These are phyloP conservation scores for Cordyceps militaris DNA, from an alignment of 2,329 filamentous ascomycete species.

Conservation along the genomic window DNA sequence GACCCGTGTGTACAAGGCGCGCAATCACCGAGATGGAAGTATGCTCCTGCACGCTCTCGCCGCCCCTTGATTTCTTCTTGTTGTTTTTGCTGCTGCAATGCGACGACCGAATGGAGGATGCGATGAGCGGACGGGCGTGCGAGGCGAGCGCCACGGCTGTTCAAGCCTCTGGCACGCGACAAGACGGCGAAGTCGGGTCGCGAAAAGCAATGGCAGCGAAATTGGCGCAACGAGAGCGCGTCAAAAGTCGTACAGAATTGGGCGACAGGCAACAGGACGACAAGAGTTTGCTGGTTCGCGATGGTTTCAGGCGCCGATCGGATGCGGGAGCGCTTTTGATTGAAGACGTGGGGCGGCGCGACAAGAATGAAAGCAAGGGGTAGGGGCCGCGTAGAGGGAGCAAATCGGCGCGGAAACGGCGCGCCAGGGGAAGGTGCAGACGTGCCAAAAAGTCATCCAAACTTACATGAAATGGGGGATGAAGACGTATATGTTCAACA, in stretches of 20 bases:
- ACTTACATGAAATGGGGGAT: constrained; percentile 1
- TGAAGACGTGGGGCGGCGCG: constrained; percentile 11
- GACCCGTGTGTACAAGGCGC: background rate
- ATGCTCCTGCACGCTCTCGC: background rate
- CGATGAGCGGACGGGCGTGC: background rate
- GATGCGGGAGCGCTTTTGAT: constrained; percentile 1
- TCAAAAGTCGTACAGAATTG: background rate
- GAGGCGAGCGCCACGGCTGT: background rate
- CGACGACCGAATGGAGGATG: background rate
- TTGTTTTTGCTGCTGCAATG: background rate
- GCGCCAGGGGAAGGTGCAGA: background rate
- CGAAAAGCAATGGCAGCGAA: background rate
- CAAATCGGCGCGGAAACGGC: background rate
- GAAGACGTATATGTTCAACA: background rate
- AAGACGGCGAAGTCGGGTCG: background rate
- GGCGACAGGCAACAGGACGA: background rate
- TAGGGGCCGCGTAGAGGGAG: background rate
- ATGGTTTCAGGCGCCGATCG: constrained; percentile 4
- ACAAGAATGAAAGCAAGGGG: constrained; percentile 1
- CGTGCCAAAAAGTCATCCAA: background rate
- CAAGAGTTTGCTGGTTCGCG: background rate
- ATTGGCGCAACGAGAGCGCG: background rate
- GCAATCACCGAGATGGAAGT: background rate
- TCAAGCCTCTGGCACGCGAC: background rate
- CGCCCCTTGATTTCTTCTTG: background rate